phyloP scores from a whole-genome alignment of 495 filamentous ascomycete genomes.

The Hypoxylon crocopeplum region DNA sequence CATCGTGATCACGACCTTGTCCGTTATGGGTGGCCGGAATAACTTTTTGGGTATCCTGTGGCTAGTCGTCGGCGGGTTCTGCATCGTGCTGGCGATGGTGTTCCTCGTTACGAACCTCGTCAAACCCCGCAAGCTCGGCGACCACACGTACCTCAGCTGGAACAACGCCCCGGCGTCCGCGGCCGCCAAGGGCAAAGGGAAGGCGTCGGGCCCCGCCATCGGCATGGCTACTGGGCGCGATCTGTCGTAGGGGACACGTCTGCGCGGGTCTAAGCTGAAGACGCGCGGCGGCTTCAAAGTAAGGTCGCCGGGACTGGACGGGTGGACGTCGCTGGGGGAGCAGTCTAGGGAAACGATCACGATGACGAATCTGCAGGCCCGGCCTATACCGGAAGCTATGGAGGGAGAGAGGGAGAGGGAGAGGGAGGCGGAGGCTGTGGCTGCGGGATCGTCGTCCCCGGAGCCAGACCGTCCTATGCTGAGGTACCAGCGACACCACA shows the following conservation, averaged over 20 bases:
- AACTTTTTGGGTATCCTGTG: constrained; percentile 97
- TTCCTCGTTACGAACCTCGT: constrained; percentile 91
- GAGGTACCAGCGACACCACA: constrained; percentile 4
- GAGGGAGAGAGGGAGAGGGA: not conserved
- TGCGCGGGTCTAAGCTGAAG: constrained; percentile 5
- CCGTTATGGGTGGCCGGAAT: constrained; percentile 93
- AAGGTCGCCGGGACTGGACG: not conserved
- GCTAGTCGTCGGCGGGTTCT: constrained; percentile 90
- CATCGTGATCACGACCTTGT: constrained; percentile 90
- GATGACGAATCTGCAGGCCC: too few species aligned
- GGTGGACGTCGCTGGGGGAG: not conserved
- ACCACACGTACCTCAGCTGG: constrained; percentile 97
- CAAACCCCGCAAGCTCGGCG: constrained; percentile 92
- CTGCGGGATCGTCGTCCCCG: not conserved
- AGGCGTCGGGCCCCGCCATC: constrained; percentile 41
- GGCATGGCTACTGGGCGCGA: constrained; percentile 41
- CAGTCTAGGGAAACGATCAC: too few species aligned
- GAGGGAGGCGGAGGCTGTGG: not conserved
- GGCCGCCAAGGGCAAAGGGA: constrained; percentile 46
- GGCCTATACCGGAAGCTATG: too few species aligned
- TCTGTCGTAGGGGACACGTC: constrained; percentile 29
- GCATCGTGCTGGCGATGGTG: constrained; percentile 82
- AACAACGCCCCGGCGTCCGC: constrained; percentile 81
- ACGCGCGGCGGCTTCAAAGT: not conserved
- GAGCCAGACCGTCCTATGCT: constrained; percentile 1